Base-by-base conservation (phyloP, 192 early-diverging fungal genomes). In the Podochytrium sp. region DNA sequence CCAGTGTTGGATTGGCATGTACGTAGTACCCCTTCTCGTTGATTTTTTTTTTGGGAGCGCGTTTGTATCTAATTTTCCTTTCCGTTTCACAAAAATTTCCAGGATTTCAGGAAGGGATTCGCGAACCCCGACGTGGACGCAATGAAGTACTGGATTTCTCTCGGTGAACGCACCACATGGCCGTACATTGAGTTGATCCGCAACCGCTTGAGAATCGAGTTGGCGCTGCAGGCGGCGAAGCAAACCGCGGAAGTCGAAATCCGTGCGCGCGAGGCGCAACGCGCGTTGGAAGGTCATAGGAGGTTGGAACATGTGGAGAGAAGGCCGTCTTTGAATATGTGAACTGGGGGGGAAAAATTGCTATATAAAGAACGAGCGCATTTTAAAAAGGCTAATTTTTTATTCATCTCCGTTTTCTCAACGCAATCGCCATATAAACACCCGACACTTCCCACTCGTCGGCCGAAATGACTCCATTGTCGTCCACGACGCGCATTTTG, bases 401-500 rank as follows among this genome's bases (percentile, higher is more conserved):
- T 47, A 16, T 20, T 47, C 43, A 47, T 16, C 43, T 23, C 12
- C 40, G 27, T 41, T 72, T 92, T 91, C 75, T 79, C 77, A 82
- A 92, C n/a, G 86, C 91, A 77, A 93, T 91, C 0, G 86, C 89
- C 52, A 86, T 76, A 70, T 93, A 93, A 37, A 93, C 70, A 4
- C 87, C 87, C 25, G 91, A 87, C 2, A 92, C 94, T 62, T 98
- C 96, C 97, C 97, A 99, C 75, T 99, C 94, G 37, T 95, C 95
- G 0, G 76, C 68, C 0, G 90, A 87, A 39, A 98, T 89, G 5
- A 84, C 84, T 0, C 89, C 88, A 4, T 83, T 65, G 3, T 84
- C 86, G 25, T 91, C 86, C 14, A 99, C 73, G 0, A 98, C 96
- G 16, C 88, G 86, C 93, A 99, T 98, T 7, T 88, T 73, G 51